phyloP scores from a whole-genome alignment of 306 rosid species.

The Alnus glutinosa region DNA sequence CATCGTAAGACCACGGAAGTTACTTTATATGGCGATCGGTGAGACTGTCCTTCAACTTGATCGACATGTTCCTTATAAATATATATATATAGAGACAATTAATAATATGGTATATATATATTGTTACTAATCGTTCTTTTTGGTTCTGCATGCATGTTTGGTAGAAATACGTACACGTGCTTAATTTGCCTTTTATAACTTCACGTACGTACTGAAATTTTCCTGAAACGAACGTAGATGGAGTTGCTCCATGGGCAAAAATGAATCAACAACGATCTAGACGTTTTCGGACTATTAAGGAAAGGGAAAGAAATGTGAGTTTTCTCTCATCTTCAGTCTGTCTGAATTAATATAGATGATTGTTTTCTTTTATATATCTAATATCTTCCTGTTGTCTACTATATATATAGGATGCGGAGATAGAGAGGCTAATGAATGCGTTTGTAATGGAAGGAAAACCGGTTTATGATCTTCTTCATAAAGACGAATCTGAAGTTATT shows the following conservation, averaged over 20 bases:
- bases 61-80: too few species aligned
- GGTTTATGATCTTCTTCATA: constrained; percentile 22
- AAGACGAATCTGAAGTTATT: constrained; percentile 32
- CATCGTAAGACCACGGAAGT: constrained; percentile 41
- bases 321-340: not conserved
- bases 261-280: constrained; percentile 61
- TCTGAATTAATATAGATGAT: not conserved
- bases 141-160: too few species aligned
- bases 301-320: constrained; percentile 30
- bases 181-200: not conserved
- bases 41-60: not conserved
- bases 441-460: constrained; percentile 54
- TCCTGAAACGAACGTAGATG: constrained; percentile 34
- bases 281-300: constrained; percentile 40
- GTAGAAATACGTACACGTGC: too few species aligned
- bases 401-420: constrained; percentile 42
- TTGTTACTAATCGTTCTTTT: too few species aligned
- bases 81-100: too few species aligned
- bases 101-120: too few species aligned
- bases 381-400: not conserved
- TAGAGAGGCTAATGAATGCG: constrained; percentile 24
- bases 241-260: constrained; percentile 69
- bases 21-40: constrained; percentile 52
- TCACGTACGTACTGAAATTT: not conserved
- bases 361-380: not conserved